These are phyloP conservation scores for Centaurea solstitialis DNA, from an alignment of 129 eudicot species.

Conservation along the genomic window DNA sequence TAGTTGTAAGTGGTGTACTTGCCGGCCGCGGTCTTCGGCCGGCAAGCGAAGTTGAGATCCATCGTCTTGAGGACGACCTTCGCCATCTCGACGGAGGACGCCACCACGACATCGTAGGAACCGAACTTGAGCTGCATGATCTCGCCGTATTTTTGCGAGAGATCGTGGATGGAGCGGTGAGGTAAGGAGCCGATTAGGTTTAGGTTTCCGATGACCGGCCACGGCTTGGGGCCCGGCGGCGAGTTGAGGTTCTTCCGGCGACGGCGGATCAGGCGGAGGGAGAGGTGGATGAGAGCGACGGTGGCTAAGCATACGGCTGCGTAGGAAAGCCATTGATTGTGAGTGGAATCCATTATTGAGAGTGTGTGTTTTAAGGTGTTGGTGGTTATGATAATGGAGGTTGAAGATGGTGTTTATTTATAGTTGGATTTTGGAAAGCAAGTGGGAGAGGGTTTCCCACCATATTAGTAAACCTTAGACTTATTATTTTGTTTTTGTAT, in stretches of 20 bases:
- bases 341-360: conserved; percentile 33
- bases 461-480: too few species aligned
- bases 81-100: conserved; percentile 73
- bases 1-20: conserved; percentile 72
- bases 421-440: conserved; percentile 4
- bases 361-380: background rate
- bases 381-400: background rate
- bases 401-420: conserved; percentile 23
- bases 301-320: conserved; percentile 40
- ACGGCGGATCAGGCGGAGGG: conserved; percentile 37
- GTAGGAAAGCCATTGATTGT: conserved; percentile 21
- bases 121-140: conserved; percentile 73
- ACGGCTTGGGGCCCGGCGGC: conserved; percentile 85
- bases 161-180: conserved; percentile 65
- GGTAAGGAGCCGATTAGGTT: conserved; percentile 78
- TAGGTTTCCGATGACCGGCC: conserved; percentile 88
- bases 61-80: conserved; percentile 61
- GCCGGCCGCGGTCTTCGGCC: conserved; percentile 81
- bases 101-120: conserved; percentile 56
- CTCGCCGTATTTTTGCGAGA: conserved; percentile 60
- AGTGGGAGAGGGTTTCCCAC: too few species aligned
- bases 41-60: conserved; percentile 57
- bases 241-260: conserved; percentile 30
- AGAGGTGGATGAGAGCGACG: conserved; percentile 27
- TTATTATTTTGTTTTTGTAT: too few species aligned